A percentile compares a stretch with the other conserved stretches of the same genome.
Evolutionary conservation across 768 basidiomycete species (phyloP).

Genomic region (Tricholoma flavovirens): DNA sequence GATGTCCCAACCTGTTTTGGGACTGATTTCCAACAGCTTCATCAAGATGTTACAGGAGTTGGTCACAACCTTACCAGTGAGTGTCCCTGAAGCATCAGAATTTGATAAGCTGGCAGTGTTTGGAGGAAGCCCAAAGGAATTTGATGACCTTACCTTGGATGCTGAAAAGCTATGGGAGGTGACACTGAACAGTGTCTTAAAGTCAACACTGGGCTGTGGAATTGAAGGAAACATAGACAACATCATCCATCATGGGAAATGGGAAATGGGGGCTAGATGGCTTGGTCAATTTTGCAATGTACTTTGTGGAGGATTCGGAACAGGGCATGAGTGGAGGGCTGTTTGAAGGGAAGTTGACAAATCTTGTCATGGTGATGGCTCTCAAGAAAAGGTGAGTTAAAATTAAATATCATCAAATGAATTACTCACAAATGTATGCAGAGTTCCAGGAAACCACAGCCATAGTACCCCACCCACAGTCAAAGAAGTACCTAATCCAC

Average conservation of each 20-base stretch:
- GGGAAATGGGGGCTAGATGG: slow-evolving; percentile 19
- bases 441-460: too few species aligned
- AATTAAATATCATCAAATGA: background rate
- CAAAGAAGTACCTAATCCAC: background rate
- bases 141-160: too few species aligned
- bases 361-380: slow-evolving; percentile 14
- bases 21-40: too few species aligned
- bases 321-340: too few species aligned
- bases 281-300: slow-evolving; percentile 13
- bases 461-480: background rate
- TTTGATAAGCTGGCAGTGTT: background rate
- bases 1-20: background rate
- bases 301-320: slow-evolving; percentile 17
- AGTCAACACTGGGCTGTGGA: too few species aligned
- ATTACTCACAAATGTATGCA: background rate
- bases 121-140: too few species aligned
- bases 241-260: slow-evolving; percentile 6
- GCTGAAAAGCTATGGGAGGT: background rate
- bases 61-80: background rate
- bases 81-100: background rate
- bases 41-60: too few species aligned
- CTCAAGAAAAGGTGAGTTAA: slow-evolving; percentile 13
- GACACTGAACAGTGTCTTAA: too few species aligned
- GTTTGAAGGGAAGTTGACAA: too few species aligned
- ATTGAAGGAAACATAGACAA: too few species aligned